Base-by-base conservation (phyloP, 2,329 filamentous ascomycete species). In the Alternaria sp. region DNA sequence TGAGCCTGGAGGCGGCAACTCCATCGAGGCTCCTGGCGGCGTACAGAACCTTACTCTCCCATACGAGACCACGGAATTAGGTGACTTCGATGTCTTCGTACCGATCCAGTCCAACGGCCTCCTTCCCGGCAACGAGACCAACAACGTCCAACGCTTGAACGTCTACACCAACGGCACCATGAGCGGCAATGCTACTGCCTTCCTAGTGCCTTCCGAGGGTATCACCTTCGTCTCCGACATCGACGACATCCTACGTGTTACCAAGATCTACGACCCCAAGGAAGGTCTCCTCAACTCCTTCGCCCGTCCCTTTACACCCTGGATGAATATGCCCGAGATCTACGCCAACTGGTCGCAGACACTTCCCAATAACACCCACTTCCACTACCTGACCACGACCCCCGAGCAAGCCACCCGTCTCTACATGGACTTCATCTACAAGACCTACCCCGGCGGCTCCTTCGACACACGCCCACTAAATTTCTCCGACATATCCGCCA, bases 341-440 rank as follows among this genome's bases (percentile, higher is more conserved):
- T 93, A 92, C 73, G 85, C 87, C 64, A 91, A 92, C 70, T 93
- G 90, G 90, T 87, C 85, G 1, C 78, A 79, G n/a, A 85, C 82
- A 23, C 80, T 91, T 13, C 84, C 86, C 0, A 84, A 91, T 69
- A 65, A 65, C 58, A 82, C 88, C 61, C 90, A 93, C 74, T 93
- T 93, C 80, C 90, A 93, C 78, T 93, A 93, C 78, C 82, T 93
- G 21, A 93, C 90, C 0, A 93, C 90, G 0, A 92, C 90, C 0
- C 90, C 90, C 0, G 90, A 93, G 77, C 90, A 93, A 74, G 84
- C 87, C 4, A 92, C 90, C 0, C 82, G 90, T 40, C 89, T 88
- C 65, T 93, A 93, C 79, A 92, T 92, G 89, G 84, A 90, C 59
- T 85, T 90, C 77, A 92, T 93, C 74, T 93, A 90, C 81, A 85